A percentile compares a stretch with the other conserved stretches of the same genome.
Conservation (phyloP, 495 filamentous ascomycete species). For the Astrothelium subdiscretum region DNA sequence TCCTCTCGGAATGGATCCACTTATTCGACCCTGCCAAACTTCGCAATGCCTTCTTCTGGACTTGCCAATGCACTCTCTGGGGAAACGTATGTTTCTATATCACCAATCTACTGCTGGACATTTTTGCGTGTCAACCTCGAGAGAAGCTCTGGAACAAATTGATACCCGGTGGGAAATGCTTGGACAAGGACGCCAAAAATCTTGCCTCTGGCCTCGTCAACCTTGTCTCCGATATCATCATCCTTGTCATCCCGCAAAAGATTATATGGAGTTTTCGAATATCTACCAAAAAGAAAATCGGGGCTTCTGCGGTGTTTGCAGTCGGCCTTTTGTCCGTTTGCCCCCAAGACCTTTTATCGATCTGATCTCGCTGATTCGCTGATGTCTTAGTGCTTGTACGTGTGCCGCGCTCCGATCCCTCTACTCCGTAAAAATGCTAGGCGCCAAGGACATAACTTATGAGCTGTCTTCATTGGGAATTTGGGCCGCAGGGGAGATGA, state of each 20-base stretch:
- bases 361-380: too few species aligned
- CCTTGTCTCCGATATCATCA: not conserved
- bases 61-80: not conserved
- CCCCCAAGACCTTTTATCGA: too few species aligned
- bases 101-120: not conserved
- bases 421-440: too few species aligned
- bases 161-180: not conserved
- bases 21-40: not conserved
- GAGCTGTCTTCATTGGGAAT: too few species aligned
- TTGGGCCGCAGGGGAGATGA: too few species aligned
- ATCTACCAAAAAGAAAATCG: not conserved
- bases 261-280: not conserved
- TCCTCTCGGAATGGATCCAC: not conserved
- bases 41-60: not conserved
- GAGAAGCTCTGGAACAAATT: not conserved
- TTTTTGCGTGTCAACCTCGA: not conserved
- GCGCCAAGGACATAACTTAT: too few species aligned
- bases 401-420: too few species aligned
- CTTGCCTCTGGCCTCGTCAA: not conserved
- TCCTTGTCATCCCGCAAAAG: not conserved
- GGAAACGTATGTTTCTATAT: not conserved
- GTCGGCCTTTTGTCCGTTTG: not conserved
- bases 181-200: not conserved
- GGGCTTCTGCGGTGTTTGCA: not conserved
- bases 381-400: too few species aligned